Evolutionary conservation across 108 stramenopile species (phyloP).

Genomic region (Cafeteria roenbergensis): DNA sequence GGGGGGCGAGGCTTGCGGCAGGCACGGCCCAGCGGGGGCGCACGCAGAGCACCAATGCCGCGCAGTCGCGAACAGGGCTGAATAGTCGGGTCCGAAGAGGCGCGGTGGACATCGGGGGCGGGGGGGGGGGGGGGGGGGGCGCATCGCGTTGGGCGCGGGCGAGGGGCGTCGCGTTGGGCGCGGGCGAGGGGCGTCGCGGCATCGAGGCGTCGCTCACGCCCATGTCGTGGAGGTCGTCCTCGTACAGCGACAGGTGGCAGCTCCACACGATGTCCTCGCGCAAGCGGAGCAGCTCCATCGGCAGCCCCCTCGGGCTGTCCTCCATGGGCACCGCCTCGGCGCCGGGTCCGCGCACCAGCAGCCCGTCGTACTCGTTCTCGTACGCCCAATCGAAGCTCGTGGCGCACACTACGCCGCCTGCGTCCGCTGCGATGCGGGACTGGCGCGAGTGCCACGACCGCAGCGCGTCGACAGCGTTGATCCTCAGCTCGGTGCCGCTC

Average conservation of each 20-base stretch:
- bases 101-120: too few relatives aligned
- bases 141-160: too few relatives aligned
- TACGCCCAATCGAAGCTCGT: neutral
- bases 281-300: neutral
- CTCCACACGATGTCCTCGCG: neutral
- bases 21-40: too few relatives aligned
- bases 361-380: neutral
- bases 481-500: neutral
- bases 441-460: neutral
- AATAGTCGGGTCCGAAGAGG: too few relatives aligned
- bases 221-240: neutral
- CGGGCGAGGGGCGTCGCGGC: too few relatives aligned
- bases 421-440: neutral
- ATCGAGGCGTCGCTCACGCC: neutral
- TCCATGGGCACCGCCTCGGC: neutral
- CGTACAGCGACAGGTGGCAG: neutral
- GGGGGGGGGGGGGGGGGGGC: too few relatives aligned
- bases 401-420: neutral
- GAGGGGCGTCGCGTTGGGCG: too few relatives aligned
- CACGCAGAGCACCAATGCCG: too few relatives aligned
- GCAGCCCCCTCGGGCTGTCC: neutral
- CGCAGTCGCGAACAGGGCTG: too few relatives aligned
- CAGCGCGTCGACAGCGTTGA: neutral
- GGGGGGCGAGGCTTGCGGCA: too few relatives aligned
- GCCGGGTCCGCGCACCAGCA: neutral